phyloP scores from a whole-genome alignment of 179 eudicot genomes.

The Actinidia polygama region DNA sequence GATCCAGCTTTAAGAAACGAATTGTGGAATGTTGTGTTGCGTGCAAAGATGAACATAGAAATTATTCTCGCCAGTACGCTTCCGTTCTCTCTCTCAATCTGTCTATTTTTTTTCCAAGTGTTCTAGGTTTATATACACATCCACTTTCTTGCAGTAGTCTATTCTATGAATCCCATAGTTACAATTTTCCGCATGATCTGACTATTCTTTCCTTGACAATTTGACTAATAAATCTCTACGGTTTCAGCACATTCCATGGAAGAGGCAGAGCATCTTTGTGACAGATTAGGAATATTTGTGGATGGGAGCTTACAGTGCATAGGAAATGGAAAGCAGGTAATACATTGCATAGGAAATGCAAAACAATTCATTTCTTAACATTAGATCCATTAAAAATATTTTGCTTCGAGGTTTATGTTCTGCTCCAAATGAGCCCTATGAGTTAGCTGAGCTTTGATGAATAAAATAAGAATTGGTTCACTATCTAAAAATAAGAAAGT shows the following conservation, averaged over 20 bases:
- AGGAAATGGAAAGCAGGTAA: slow-evolving; percentile 91
- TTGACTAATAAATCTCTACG: slow-evolving; percentile 10
- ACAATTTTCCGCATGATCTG: not conserved
- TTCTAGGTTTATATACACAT: too few relatives aligned
- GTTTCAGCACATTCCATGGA: slow-evolving; percentile 95
- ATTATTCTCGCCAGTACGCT: slow-evolving; percentile 86
- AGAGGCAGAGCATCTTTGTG: slow-evolving; percentile 95
- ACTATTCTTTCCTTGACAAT: not conserved
- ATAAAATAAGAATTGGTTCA: too few relatives aligned
- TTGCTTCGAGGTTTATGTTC: too few relatives aligned
- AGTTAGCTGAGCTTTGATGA: too few relatives aligned
- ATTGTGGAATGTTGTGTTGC: slow-evolving; percentile 91
- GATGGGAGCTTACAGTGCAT: slow-evolving; percentile 93
- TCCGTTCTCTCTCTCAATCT: not conserved
- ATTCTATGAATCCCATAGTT: not conserved
- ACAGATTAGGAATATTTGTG: slow-evolving; percentile 87
- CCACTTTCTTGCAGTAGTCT: too few relatives aligned
- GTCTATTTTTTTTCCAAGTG: too few relatives aligned
- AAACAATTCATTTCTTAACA: too few relatives aligned
- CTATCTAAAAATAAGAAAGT: too few relatives aligned
- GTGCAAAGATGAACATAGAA: slow-evolving; percentile 81
- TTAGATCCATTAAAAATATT: too few relatives aligned
- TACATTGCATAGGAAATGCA: too few relatives aligned
- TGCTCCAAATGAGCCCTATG: too few relatives aligned
- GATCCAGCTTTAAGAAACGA: slow-evolving; percentile 96